A percentile compares a stretch with the other conserved stretches of the same genome.
These are phyloP conservation scores for Eucalyptus globulus DNA, from an alignment of 345 rosid genomes.

Conservation along the genomic window DNA sequence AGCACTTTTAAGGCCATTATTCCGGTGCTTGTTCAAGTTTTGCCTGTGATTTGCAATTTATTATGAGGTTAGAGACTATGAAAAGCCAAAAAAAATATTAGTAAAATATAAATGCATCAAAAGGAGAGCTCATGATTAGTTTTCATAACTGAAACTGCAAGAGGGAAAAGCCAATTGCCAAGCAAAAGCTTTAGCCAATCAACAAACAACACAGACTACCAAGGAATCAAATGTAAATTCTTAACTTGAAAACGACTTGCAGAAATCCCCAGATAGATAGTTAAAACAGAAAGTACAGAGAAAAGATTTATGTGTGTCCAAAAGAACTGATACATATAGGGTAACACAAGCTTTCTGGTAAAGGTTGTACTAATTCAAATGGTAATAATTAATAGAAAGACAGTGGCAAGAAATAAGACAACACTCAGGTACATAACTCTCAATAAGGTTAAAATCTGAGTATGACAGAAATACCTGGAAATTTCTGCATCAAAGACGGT, in stretches of 20 bases:
- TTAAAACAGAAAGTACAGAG: not conserved
- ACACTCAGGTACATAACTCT: not conserved
- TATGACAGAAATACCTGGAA: constrained; percentile 48
- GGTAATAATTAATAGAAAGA: not conserved
- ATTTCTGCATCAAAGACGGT: constrained; percentile 97
- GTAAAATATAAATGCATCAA: not conserved
- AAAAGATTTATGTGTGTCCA: not conserved
- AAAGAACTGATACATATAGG: not conserved
- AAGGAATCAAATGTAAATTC: not conserved
- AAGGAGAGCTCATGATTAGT: not conserved
- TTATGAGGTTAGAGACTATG: not conserved
- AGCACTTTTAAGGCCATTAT: constrained; percentile 20
- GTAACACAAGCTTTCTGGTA: not conserved
- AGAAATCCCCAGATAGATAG: not conserved
- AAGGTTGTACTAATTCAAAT: not conserved
- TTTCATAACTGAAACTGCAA: not conserved
- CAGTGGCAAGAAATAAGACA: not conserved
- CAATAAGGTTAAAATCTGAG: not conserved
- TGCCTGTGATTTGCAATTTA: constrained; percentile 26
- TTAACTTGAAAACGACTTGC: not conserved
- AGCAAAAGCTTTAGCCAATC: not conserved
- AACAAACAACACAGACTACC: not conserved
- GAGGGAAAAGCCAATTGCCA: not conserved
- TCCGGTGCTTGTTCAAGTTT: constrained; percentile 52
- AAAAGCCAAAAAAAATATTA: not conserved